Base-by-base conservation (phyloP, 208 protist genomes). In the Acanthamoeba lenticulata region DNA sequence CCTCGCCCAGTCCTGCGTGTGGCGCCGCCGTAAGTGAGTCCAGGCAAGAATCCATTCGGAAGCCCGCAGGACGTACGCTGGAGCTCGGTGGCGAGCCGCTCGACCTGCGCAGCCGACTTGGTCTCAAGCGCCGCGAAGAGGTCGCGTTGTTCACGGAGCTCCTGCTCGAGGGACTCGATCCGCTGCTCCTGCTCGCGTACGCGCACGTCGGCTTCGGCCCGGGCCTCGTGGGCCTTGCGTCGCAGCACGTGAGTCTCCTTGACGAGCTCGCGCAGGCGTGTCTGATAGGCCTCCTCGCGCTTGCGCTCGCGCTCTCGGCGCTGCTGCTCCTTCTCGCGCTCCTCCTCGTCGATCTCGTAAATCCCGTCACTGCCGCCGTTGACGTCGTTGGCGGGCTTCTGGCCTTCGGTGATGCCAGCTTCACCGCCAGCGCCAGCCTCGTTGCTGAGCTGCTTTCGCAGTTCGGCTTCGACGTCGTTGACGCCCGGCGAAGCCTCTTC, bases 51-150 rank as follows among this genome's bases (percentile, higher is more conserved):
- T 1, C 1, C 9, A 65, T 17, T 7, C 60, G 83, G 45, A 32
- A 60, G 7, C 11, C 6, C n/a, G n/a, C n/a, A n/a, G n/a, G 6
- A 29, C 29, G 24, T 90, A 90, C 83, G 45, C 29, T 90, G 83
- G 19, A 90, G 55, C 32, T 90, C 83, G 45, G 47, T 65, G 1
- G 83, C 83, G 36, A 90, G 83, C 24, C 83, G 83, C 49, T 55
- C 83, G 24, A 90, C 36, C 55, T 90, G 83, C 24, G 34, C 83
- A 5, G 21, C 83, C 7, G 83, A 90, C 36, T 90, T 90, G 45
- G n/a, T 55, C 83, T 90, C 45, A 2, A 90, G 49, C 15, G 55
- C 29, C 21, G 13, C 45, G 36, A 40, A 90, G n/a, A 47, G 45
- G 42, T 90, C 83, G 6, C 42, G 77, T 29, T 86, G 77, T 32